Base-by-base conservation (phyloP, 2,329 filamentous ascomycete genomes). In the Fusarium buxicola region DNA sequence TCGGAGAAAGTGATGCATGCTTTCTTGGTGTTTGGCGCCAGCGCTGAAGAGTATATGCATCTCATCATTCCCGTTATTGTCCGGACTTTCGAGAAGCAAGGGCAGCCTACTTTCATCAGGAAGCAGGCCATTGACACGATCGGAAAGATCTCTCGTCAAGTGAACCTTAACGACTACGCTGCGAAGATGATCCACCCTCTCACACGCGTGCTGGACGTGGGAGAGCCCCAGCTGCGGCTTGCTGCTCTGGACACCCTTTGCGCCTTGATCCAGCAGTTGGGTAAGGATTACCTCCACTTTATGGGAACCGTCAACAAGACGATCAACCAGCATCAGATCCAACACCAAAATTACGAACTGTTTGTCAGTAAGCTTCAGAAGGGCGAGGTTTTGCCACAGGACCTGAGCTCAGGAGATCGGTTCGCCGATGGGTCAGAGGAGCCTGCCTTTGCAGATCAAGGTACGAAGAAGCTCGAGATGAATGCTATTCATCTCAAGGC, bases 41-140 rank as follows among this genome's bases (percentile, higher is more conserved):
- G 94, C 72, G 92, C 91, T 10, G 95, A 99, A 74, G 95, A 99
- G 75, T 99, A 99, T 75, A 99, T 99, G 95, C 95, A 99, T 74
- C 83, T 99, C 48, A 98, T 99, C 66, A 92, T 99, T 47, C 95
- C 95, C 0, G 92, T 96, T 31, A 93, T 99, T 71, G 94, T 99
- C 8, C 89, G 91, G 39, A 91, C 97, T 44, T 98, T 99, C 72
- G 94, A 99, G 74, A 96, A 92, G 72, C 86, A 90, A 28, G 89
- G 90, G 10, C 92, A 96, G 63, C 92, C 93, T 8, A 81, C 86
- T 2, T 89, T 89, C 57, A 87, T 97, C 43, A 86, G 92, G 49
- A 96, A 93, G 75, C 88, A 89, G 21, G 94, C 94, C 1, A 98
- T 99, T 66, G 96, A 99, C 71, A 96, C 93, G 0, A 89, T 99